phyloP scores from a whole-genome alignment of 1,284 basidiomycete species.

The Microbotryum intermedium region DNA sequence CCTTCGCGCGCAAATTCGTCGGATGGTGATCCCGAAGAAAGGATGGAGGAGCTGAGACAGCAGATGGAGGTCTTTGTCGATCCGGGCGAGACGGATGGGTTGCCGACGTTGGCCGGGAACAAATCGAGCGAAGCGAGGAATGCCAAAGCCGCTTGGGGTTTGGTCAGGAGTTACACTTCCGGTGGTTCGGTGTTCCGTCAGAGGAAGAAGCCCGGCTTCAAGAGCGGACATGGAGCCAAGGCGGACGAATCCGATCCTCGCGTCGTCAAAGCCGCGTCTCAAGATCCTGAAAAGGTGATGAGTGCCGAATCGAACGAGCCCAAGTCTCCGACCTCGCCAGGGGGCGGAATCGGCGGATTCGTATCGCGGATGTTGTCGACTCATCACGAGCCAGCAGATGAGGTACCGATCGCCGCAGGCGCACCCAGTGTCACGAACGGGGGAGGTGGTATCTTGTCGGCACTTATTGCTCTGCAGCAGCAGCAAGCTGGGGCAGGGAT shows the following conservation, averaged over 20 bases:
- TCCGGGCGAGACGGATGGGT: conserved; percentile 43
- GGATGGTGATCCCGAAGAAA: conserved; percentile 26
- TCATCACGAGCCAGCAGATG: too few species aligned
- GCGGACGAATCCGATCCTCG: not conserved
- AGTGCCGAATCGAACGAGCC: not conserved
- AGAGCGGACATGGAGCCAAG: conserved; percentile 10
- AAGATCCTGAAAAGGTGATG: not conserved
- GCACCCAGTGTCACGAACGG: not conserved
- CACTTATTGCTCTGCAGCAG: conserved; percentile 32
- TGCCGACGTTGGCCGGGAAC: conserved; percentile 36
- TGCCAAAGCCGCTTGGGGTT: conserved; percentile 35
- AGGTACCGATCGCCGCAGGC: not conserved
- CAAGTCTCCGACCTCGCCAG: too few species aligned
- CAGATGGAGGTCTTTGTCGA: conserved; percentile 40
- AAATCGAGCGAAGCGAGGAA: conserved; percentile 24
- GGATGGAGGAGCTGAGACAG: conserved; percentile 30
- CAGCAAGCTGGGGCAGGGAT: conserved; percentile 5
- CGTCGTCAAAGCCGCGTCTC: not conserved
- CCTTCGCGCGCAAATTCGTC: conserved; percentile 21
- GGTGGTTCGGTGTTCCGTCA: conserved; percentile 35
- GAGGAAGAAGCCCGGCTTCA: conserved; percentile 27
- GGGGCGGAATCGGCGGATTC: too few species aligned
- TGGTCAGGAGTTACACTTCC: conserved; percentile 41
- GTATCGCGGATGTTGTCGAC: too few species aligned
- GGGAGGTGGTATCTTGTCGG: conserved; percentile 31